Conservation (phyloP, 345 rosid genomes). For the Bretschneidera sinensis region DNA sequence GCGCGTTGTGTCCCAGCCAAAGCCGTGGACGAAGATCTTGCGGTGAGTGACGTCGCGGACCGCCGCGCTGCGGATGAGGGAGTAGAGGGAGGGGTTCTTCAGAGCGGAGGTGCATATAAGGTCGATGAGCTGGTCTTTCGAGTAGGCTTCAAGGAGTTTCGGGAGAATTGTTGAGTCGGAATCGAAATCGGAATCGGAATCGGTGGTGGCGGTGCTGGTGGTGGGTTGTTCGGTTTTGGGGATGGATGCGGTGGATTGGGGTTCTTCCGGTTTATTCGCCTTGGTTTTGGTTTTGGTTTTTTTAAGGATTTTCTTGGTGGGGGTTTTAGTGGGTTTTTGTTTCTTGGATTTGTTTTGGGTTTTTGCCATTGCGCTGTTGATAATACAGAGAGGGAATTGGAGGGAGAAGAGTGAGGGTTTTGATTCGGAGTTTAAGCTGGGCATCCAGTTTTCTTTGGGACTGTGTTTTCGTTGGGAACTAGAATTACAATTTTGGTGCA, state of each 20-base stretch:
- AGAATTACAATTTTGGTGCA: too few relatives aligned
- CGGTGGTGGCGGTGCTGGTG: conserved; percentile 12
- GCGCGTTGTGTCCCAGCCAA: conserved; percentile 43
- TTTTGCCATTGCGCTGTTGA: conserved; percentile 8
- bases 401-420: too few relatives aligned
- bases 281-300: conserved; percentile 26
- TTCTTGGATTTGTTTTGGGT: conserved; percentile 7
- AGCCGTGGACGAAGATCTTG: conserved; percentile 39
- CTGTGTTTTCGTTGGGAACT: too few relatives aligned
- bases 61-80: conserved; percentile 26
- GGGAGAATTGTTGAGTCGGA: conserved; percentile 27
- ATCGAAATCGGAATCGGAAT: conserved; percentile 24
- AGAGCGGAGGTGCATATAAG: conserved; percentile 30
- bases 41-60: conserved; percentile 36
- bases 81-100: conserved; percentile 19
- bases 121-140: conserved; percentile 45
- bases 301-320: conserved; percentile 23
- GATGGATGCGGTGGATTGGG: conserved; percentile 5
- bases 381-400: too few relatives aligned
- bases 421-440: too few relatives aligned
- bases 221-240: conserved; percentile 10
- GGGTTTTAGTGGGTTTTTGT: conserved; percentile 7
- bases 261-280: too few relatives aligned
- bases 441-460: too few relatives aligned
- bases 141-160: conserved; percentile 34